Conservation (phyloP, 495 filamentous ascomycete species). For the Aspergillus bridgeri region DNA sequence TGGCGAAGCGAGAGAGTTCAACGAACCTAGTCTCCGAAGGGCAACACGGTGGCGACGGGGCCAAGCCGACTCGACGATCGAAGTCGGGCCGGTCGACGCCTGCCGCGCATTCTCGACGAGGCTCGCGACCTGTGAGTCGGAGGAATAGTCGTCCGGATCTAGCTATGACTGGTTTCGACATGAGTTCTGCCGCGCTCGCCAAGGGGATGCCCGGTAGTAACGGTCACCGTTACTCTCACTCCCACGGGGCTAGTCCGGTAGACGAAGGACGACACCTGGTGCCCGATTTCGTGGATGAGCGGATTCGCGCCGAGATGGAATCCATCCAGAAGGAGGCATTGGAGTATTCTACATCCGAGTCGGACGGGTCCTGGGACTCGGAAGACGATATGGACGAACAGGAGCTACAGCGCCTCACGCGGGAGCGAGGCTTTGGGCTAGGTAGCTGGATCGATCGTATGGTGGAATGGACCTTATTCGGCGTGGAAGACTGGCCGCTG, state of each 20-base stretch:
- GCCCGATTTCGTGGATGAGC: constrained; percentile 45
- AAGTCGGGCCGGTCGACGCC: constrained; percentile 42
- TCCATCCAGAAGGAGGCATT: constrained; percentile 25
- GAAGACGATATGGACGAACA: constrained; percentile 44
- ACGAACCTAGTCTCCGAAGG: constrained; percentile 59
- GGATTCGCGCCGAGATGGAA: constrained; percentile 42
- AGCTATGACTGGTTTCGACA: not conserved
- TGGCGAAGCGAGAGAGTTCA: constrained; percentile 66
- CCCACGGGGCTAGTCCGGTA: constrained; percentile 4
- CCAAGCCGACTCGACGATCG: constrained; percentile 17
- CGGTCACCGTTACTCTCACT: not conserved
- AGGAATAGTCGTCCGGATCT: not conserved
- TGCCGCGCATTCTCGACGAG: constrained; percentile 25
- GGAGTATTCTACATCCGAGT: constrained; percentile 9
- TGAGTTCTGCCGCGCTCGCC: not conserved
- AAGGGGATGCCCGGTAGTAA: not conserved
- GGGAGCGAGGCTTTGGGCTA: constrained; percentile 62
- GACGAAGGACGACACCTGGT: constrained; percentile 20
- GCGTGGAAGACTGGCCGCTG: constrained; percentile 57
- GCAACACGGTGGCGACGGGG: constrained; percentile 27
- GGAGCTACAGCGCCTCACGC: constrained; percentile 42
- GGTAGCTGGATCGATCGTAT: constrained; percentile 72
- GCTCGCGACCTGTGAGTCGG: constrained; percentile 28
- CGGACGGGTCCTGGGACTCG: constrained; percentile 21
- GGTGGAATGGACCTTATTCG: constrained; percentile 74